Percentiles rank a stretch among this genome's conserved stretches.
These are phyloP conservation scores for Paraphaeosphaeria minitans DNA, from an alignment of 2,329 filamentous ascomycete species.

Conservation along the genomic window DNA sequence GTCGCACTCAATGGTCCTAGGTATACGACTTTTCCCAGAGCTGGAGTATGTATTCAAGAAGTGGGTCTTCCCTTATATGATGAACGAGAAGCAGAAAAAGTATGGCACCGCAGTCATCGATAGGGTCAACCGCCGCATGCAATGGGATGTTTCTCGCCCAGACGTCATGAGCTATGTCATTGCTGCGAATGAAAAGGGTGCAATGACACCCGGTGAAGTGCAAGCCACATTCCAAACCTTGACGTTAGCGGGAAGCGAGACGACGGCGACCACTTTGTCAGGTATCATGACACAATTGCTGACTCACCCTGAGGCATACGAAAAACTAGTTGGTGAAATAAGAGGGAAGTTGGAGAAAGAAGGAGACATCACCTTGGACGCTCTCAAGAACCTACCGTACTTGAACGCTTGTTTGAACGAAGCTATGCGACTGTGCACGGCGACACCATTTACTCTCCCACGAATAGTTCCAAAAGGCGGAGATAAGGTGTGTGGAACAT, in stretches of 20 bases:
- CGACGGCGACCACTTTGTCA: slow-evolving; percentile 10
- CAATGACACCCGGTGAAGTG: slow-evolving; percentile 2
- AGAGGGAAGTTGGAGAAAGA: slow-evolving; percentile 1
- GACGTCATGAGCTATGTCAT: slow-evolving; percentile 14
- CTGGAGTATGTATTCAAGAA: slow-evolving; percentile 5
- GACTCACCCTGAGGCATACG: neutral
- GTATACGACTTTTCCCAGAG: slow-evolving; percentile 7
- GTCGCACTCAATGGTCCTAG: neutral
- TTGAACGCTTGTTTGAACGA: slow-evolving; percentile 17
- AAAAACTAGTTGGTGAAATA: slow-evolving; percentile 11
- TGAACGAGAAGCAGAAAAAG: slow-evolving; percentile 9
- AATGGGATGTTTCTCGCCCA: slow-evolving; percentile 13
- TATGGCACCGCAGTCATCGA: slow-evolving; percentile 3
- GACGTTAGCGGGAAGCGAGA: slow-evolving; percentile 15
- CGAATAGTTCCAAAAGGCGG: slow-evolving; percentile 11
- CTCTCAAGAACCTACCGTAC: slow-evolving; percentile 11
- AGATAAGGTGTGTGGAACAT: slow-evolving; percentile 13
- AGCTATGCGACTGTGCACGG: slow-evolving; percentile 12
- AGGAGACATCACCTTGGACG: slow-evolving; percentile 11
- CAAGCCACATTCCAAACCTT: slow-evolving; percentile 6
- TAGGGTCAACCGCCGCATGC: slow-evolving; percentile 11
- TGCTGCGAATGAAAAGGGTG: neutral
- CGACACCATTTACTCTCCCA: slow-evolving; percentile 12
- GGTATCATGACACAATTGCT: slow-evolving; percentile 10
- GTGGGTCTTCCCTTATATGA: slow-evolving; percentile 8